Evolutionary conservation across 2,329 filamentous ascomycete species (phyloP).

Genomic region (Nigrospora sphaerica): DNA sequence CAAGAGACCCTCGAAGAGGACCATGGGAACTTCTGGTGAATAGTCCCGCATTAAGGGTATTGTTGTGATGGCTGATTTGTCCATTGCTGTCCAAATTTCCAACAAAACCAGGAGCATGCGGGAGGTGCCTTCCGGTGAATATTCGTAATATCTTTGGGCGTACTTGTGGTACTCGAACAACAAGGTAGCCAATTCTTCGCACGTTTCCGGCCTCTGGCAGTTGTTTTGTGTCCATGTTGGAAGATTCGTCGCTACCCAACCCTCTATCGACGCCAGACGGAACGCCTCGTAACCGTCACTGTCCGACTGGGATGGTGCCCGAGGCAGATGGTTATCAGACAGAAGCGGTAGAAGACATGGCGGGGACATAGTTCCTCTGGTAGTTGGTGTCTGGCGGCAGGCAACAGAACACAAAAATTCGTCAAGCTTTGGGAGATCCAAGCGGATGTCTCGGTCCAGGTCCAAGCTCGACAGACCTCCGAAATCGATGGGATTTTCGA

Average conservation of each 20-base stretch:
- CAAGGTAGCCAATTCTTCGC: neutral
- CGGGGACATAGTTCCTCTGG: neutral
- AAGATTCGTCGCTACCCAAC: neutral
- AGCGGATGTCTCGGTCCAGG: neutral
- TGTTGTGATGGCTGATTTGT: neutral
- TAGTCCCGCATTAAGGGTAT: neutral
- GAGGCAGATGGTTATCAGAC: neutral
- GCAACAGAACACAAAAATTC: neutral
- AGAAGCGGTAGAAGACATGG: neutral
- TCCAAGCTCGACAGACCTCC: neutral
- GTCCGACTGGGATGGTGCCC: neutral
- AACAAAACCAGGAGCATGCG: constrained; percentile 2
- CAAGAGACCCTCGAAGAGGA: neutral
- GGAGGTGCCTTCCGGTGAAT: neutral
- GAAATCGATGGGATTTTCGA: neutral
- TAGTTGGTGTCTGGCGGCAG: neutral
- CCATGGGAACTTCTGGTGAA: neutral
- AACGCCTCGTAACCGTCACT: neutral
- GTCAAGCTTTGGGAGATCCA: neutral
- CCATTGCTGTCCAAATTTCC: neutral
- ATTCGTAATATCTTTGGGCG: neutral
- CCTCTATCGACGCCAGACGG: neutral
- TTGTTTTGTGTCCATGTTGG: neutral
- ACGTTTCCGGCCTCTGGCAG: neutral
- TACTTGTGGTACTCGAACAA: neutral